A percentile compares a stretch with the other conserved stretches of the same genome.
phyloP scores from a whole-genome alignment of 1,284 basidiomycete genomes.

The Leccinum subatratum region DNA sequence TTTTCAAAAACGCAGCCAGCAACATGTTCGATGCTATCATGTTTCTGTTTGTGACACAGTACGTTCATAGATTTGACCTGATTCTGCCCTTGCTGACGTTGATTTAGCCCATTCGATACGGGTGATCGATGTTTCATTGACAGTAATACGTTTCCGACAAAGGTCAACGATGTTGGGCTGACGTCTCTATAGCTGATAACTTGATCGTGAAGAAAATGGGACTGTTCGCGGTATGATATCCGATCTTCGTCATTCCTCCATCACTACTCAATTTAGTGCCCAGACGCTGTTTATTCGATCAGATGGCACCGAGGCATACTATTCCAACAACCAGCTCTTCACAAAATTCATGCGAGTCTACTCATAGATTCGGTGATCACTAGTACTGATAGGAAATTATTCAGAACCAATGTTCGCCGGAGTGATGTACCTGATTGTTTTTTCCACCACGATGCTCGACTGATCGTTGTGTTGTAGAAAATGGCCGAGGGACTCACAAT shows the following conservation, averaged over 20 bases:
- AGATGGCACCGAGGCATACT: slow-evolving; percentile 72
- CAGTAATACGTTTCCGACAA: slow-evolving; percentile 33
- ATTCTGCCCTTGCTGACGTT: slow-evolving; percentile 16
- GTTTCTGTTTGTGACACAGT: slow-evolving; percentile 78
- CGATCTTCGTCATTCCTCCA: neutral
- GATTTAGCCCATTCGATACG: slow-evolving; percentile 64
- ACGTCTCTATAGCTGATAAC: slow-evolving; percentile 47
- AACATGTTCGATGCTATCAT: slow-evolving; percentile 72
- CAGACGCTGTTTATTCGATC: slow-evolving; percentile 61
- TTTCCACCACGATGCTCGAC: neutral
- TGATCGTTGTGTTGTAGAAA: slow-evolving; percentile 41
- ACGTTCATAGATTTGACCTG: slow-evolving; percentile 25
- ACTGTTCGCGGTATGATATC: slow-evolving; percentile 55
- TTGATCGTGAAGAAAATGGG: slow-evolving; percentile 74
- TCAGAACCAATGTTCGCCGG: slow-evolving; percentile 64
- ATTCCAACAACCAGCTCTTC: slow-evolving; percentile 72
- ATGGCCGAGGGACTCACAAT: slow-evolving; percentile 62
- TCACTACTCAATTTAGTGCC: slow-evolving; percentile 9
- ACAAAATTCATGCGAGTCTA: slow-evolving; percentile 62
- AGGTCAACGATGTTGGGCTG: neutral
- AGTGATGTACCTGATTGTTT: slow-evolving; percentile 47
- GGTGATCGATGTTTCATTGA: slow-evolving; percentile 73
- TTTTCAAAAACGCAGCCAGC: slow-evolving; percentile 69
- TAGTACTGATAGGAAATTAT: slow-evolving; percentile 5
- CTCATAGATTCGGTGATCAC: neutral